Base-by-base conservation (phyloP, 2,329 filamentous ascomycete species). In the Stagonosporopsis tanaceti region DNA sequence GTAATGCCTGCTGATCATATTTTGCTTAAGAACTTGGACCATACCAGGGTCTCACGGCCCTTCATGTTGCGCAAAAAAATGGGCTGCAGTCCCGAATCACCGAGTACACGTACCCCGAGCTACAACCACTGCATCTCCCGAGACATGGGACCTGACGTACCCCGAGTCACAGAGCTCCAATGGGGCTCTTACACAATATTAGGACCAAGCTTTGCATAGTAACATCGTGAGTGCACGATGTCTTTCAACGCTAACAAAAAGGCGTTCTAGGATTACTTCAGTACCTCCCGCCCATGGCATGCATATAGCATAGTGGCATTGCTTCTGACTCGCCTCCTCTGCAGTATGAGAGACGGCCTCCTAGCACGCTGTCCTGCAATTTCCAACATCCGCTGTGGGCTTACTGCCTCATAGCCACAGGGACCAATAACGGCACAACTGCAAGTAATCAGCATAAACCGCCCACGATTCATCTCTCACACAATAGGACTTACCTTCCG, bases 361-460 rank as follows among this genome's bases (percentile, higher is more conserved):
- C 35, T n/a, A 39, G 11, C 17, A 11, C 11, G 22, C 3, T 39
- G 17, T 22, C 5, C 37, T 9, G n/a, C 37, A 22, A 22, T 12
- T 12, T 12, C 2, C 14, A 22, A 35, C 14, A 2, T 24, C 25
- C 27, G 22, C 34, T 7, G 30, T 14, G 12, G 11, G 4, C 39
- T 24, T 34, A 55, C 28, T 48, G 7, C 14, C 39, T 55, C 25
- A 22, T 45, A 1, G 38, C 45, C 3, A 40, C 45, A 2, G 39
- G 46, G 3, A 55, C 46, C 30, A 50, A 22, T 20, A 50, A 40
- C 12, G 46, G 39, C 24, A 34, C 44, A 5, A 34, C 52, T 54
- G 22, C 6, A 38, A 17, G n/a, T 2, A 3, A n/a, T 48, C 45
- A 48, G 32, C 24, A 15, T 4, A 14, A 35, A 9, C 8, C 5